phyloP scores from a whole-genome alignment of 2,329 filamentous ascomycete genomes.

The Daldinia eschscholtzii region DNA sequence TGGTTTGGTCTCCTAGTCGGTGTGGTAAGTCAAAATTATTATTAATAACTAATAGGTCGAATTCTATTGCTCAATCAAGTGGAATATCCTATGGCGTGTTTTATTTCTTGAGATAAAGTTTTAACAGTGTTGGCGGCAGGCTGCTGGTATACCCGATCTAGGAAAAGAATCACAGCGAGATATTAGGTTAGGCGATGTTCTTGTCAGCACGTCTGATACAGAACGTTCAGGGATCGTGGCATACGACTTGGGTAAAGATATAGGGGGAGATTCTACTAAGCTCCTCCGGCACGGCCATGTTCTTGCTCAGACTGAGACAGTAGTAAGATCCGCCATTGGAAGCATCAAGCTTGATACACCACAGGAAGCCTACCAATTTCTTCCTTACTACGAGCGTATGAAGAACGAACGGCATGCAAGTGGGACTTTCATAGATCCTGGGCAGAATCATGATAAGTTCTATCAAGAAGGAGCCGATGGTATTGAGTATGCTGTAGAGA shows the following conservation, averaged over 20 bases:
- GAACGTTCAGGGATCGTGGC: not conserved
- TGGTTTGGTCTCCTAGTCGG: not conserved
- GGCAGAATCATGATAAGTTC: not conserved
- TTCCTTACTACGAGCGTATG: not conserved
- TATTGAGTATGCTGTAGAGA: not conserved
- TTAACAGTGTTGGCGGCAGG: too few species aligned
- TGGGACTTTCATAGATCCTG: not conserved
- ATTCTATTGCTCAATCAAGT: too few species aligned
- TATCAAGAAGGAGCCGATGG: not conserved
- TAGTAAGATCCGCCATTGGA: not conserved
- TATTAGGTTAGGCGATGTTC: slow-evolving; percentile 1
- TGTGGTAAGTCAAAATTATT: not conserved
- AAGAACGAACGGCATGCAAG: not conserved
- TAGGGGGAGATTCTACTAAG: not conserved
- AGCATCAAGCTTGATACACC: not conserved
- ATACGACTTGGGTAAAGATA: not conserved
- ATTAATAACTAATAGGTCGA: too few species aligned
- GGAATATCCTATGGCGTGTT: too few species aligned
- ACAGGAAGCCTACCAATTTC: not conserved
- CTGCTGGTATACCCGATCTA: too few species aligned
- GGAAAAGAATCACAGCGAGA: too few species aligned
- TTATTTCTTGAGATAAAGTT: too few species aligned
- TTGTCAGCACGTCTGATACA: not conserved
- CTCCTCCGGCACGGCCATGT: not conserved
- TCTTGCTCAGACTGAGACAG: not conserved